Evolutionary conservation across 2,329 filamentous ascomycete genomes (phyloP).

Genomic region (Penicillium digitatum): DNA sequence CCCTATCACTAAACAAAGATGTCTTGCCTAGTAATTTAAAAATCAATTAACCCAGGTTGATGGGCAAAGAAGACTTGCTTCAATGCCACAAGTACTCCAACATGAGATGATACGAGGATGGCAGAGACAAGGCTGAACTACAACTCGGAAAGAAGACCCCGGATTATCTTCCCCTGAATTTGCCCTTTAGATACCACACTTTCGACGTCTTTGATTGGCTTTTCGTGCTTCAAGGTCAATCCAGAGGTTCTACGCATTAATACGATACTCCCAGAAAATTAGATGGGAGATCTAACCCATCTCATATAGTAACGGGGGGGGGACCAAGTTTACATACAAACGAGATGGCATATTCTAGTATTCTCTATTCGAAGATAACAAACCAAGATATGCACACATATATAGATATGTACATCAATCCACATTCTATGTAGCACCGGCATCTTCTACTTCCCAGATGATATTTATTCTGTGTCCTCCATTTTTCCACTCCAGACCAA

Average conservation of each 20-base stretch:
- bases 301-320: too few relatives aligned
- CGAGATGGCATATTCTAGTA: not conserved
- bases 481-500: conserved; percentile 55
- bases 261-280: not conserved
- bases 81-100: conserved; percentile 4
- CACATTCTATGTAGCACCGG: not conserved
- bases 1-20: not conserved
- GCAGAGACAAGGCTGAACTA: not conserved
- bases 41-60: too few relatives aligned
- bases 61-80: not conserved
- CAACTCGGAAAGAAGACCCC: not conserved
- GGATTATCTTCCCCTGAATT: not conserved
- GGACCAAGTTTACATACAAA: too few relatives aligned
- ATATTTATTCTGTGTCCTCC: not conserved
- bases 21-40: too few relatives aligned
- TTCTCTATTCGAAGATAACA: not conserved
- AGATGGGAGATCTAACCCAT: not conserved
- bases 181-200: not conserved
- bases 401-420: not conserved
- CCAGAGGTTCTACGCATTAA: too few relatives aligned
- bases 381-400: not conserved
- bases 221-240: too few relatives aligned
- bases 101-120: not conserved
- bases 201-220: too few relatives aligned
- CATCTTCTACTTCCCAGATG: too few relatives aligned